A percentile compares a stretch with the other conserved stretches of the same genome.
Evolutionary conservation across 148 eudicot genomes (phyloP).

Genomic region (Vaccinium darrowii): DNA sequence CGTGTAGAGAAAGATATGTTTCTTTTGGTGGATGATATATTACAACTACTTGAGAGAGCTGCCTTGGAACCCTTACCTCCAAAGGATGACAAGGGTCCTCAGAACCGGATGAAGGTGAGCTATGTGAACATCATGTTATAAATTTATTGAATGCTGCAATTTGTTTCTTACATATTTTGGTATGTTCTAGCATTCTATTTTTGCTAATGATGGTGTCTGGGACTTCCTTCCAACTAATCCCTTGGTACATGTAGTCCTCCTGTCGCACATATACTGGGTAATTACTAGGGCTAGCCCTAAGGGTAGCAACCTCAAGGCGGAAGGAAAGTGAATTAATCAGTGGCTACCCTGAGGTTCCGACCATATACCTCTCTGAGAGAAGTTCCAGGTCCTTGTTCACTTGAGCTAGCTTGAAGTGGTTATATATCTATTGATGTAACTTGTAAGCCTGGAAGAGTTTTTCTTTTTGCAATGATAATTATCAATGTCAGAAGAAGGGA

Average conservation of each 20-base stretch:
- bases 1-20: conserved; percentile 67
- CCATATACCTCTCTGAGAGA: neutral
- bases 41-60: conserved; percentile 76
- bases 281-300: neutral
- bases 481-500: neutral
- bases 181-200: neutral
- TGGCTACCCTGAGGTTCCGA: neutral
- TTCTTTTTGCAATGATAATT: neutral
- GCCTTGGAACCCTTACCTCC: conserved; percentile 86
- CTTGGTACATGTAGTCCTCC: neutral
- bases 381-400: neutral
- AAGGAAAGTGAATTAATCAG: neutral
- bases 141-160: neutral
- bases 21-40: conserved; percentile 75
- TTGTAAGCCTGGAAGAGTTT: neutral
- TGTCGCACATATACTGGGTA: neutral
- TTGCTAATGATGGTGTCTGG: neutral
- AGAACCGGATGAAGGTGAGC: conserved; percentile 85
- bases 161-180: neutral
- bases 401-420: neutral
- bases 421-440: neutral
- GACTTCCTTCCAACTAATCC: neutral
- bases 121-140: neutral
- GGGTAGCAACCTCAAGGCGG: neutral
- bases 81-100: conserved; percentile 92